Evolutionary conservation across 2,329 filamentous ascomycete species (phyloP).

Genomic region (Mycocentrospora acerina): DNA sequence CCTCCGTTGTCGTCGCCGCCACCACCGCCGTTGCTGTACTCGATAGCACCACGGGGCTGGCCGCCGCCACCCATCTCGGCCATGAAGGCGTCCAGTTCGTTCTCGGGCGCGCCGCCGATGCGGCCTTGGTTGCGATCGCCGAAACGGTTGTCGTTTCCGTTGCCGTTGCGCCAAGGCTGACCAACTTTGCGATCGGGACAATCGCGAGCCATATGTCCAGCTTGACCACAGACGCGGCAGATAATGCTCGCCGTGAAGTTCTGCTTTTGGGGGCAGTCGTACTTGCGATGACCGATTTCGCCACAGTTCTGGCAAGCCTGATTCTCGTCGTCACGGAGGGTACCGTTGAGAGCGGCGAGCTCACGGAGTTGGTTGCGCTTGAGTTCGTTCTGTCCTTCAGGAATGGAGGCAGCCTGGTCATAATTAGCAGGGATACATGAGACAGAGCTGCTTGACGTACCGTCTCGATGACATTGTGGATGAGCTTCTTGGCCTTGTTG

Average conservation of each 20-base stretch:
- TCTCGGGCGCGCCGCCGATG: constrained; percentile 77
- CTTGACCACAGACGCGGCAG: constrained; percentile 95
- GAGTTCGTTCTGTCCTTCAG: constrained; percentile 97
- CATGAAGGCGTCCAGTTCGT: constrained; percentile 98
- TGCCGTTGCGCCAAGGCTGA: constrained; percentile 89
- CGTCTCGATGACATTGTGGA: constrained; percentile 98
- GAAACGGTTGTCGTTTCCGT: constrained; percentile 57
- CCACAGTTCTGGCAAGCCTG: constrained; percentile 99
- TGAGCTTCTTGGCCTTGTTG: constrained; percentile 97
- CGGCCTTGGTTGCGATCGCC: constrained; percentile 58
- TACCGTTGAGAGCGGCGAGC: constrained; percentile 97
- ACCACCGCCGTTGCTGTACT: constrained; percentile 31
- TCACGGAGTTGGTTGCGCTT: constrained; percentile 98
- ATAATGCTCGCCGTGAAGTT: constrained; percentile 99
- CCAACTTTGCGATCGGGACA: constrained; percentile 93
- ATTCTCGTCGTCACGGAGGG: constrained; percentile 97
- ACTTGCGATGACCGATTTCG: constrained; percentile 98
- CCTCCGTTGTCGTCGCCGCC: constrained; percentile 52
- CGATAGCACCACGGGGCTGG: constrained; percentile 75
- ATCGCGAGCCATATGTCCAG: constrained; percentile 96
- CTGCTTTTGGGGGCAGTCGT: constrained; percentile 95
- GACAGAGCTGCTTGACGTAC: constrained; percentile 57
- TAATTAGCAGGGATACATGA: constrained; percentile 29
- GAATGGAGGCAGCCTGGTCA: constrained; percentile 88
- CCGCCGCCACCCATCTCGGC: constrained; percentile 79